Evolutionary conservation across 306 rosid species (phyloP), one percentile per base, ranked within the genome.

Genomic region (Pachyrhizus erosus): DNA sequence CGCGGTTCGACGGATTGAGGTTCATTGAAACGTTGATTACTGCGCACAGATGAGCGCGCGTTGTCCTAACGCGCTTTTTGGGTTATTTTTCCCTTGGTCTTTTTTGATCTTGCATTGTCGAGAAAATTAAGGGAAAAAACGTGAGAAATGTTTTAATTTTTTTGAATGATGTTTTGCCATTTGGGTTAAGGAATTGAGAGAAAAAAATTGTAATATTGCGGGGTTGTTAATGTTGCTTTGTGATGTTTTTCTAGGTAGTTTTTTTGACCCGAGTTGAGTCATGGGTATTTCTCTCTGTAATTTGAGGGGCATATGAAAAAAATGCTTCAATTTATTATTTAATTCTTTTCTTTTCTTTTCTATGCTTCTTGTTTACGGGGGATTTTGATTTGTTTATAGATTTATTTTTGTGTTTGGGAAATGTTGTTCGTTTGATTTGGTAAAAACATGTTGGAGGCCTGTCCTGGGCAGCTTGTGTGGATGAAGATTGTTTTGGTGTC

Each of bases 11-110:
- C 33, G 99, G 98, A 23, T 79, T 95, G 92, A 85, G 93, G 54
- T 95, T 95, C 87, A 93, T 93, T 26, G 97, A 95, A 85, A 95
- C 99, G 42, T 73, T 95, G 85, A 89, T 95, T 20, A 95, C 99
- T 29, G 99, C 98, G 34, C 99, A 95, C 80, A 87, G 97, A 86
- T 95, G 82, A 87, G 71, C 65, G 24, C 9, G 24, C 58, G 86
- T 77, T 51, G 4, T 10, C 9, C 15, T 13, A 71, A 23, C 60
- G 68, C 37, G 20, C 40, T 11, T 61, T n/a, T 33, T 54, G 0
- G 5, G 3, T 62, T 51, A n/a, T 37, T 24, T 15, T 1, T 29
- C 17, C 17, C 26, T 65, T 65, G 5, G 4, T 15, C 23, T 21
- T 39, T 69, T 55, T 61, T 43, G 17, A 20, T 76, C 14, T 43